Base-by-base conservation (phyloP, 768 basidiomycete species). In the Boletales sp. region DNA sequence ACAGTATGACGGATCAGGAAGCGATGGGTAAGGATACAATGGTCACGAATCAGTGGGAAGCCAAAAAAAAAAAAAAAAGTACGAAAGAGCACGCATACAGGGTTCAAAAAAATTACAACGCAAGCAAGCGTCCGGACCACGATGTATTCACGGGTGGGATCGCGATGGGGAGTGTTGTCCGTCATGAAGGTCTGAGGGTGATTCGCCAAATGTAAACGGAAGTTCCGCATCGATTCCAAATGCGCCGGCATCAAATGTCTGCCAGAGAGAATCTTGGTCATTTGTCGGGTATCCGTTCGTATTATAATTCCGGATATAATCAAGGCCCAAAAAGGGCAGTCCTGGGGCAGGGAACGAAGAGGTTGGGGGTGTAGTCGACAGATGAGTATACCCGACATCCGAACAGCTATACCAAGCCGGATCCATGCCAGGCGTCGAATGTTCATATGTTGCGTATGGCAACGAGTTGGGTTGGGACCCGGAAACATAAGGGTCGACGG, bases 321-420 rank as follows among this genome's bases (percentile, higher is more conserved):
- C 90, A 30, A 92, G 74, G 10, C 89, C 90, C 29, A 82, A 78
- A 74, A 92, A 93, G 1, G 89, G 90, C n/a, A 91, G 73, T 35
- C 87, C 87, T 19, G 83, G 75, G 9, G 81, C 81, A 54, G 83
- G 73, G 63, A 90, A 90, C 5, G 77, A 74, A n/a, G 85, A 67
- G 6, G 76, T 78, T 12, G 84, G 79, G 3, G 84, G 79, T 11
- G 82, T 80, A 11, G 76, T 78, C 6, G 82, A 82, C 30, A 79
- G 69, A 5, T 75, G 75, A 43, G 68, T 45, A 65, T 63, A 58
- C 72, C 70, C 60, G 69, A 58, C 71, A 74, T 57, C 66, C 63
- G 55, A 71, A 74, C 50, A 56, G 36, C 62, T 35, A 42, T 68
- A 68, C 67, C 67, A 68, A n/a, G 56, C 17, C 18, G 74, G 70